These are phyloP conservation scores for Syzygium oleosum DNA, from an alignment of 345 rosid species.

Conservation along the genomic window DNA sequence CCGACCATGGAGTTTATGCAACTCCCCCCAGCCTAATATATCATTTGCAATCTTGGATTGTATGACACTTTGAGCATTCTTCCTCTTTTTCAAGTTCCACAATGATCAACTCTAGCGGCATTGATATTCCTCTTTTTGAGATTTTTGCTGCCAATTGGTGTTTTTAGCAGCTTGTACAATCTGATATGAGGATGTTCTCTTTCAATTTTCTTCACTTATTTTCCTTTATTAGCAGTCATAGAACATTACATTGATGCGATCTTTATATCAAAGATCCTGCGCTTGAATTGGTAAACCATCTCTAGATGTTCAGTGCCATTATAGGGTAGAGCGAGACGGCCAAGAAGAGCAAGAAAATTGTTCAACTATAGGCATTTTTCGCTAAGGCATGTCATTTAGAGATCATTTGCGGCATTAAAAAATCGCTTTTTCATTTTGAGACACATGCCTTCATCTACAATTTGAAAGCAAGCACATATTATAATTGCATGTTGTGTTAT, in stretches of 20 bases:
- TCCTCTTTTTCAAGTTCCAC: not conserved
- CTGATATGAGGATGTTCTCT: not conserved
- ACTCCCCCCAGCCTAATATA: not conserved
- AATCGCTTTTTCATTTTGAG: too few species aligned
- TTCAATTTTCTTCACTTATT: not conserved
- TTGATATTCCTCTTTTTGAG: not conserved
- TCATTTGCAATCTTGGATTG: not conserved
- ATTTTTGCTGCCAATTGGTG: not conserved
- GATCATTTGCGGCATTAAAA: too few species aligned
- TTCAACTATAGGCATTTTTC: too few species aligned
- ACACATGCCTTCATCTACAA: too few species aligned
- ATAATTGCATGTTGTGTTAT: too few species aligned
- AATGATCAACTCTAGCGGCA: not conserved
- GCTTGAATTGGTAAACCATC: not conserved
- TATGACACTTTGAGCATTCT: not conserved
- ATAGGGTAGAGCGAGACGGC: too few species aligned
- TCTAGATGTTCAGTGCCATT: not conserved
- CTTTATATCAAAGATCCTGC: not conserved
- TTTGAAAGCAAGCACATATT: too few species aligned
- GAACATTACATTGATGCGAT: not conserved
- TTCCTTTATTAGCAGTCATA: not conserved
- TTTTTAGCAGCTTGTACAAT: not conserved
- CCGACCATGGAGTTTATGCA: not conserved
- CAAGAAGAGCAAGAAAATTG: too few species aligned
- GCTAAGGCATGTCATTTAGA: too few species aligned